Conservation (phyloP, 345 rosid species). For the Heritiera littoralis region DNA sequence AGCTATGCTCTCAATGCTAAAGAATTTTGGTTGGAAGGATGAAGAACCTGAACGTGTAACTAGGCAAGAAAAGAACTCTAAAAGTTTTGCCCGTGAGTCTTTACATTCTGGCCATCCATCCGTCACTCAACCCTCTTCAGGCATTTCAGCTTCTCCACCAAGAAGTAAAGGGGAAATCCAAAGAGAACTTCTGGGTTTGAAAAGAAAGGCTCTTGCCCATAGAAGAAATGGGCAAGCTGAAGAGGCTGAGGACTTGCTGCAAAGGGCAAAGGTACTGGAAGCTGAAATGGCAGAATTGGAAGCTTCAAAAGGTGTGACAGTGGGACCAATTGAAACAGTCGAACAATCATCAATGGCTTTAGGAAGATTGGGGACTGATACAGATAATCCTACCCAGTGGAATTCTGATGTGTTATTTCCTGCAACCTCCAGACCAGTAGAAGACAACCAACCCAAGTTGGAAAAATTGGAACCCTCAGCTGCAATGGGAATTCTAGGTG, state of each 20-base stretch:
- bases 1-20: conserved; percentile 45
- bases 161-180: conserved; percentile 58
- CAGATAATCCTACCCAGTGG: conserved; percentile 8
- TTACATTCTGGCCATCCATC: conserved; percentile 26
- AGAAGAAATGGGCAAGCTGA: conserved; percentile 56
- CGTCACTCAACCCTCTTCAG: conserved; percentile 3
- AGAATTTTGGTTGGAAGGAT: conserved; percentile 61
- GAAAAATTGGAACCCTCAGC: conserved; percentile 33
- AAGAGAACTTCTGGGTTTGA: conserved; percentile 57
- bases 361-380: conserved; percentile 20
- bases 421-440: conserved; percentile 22
- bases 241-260: conserved; percentile 56
- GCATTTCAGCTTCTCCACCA: conserved; percentile 22
- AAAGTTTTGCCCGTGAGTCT: conserved; percentile 31
- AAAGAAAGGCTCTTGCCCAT: conserved; percentile 58
- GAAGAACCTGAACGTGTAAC: conserved; percentile 39
- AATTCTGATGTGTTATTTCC: conserved; percentile 14
- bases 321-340: conserved; percentile 28
- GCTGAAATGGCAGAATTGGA: conserved; percentile 57
- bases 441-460: conserved; percentile 27
- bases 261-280: conserved; percentile 47
- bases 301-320: conserved; percentile 25
- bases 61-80: conserved; percentile 27
- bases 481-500: conserved; percentile 30
- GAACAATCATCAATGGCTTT: conserved; percentile 31